These are phyloP conservation scores for Filobasidium floriforme DNA, from an alignment of 768 basidiomycete genomes.

Conservation along the genomic window DNA sequence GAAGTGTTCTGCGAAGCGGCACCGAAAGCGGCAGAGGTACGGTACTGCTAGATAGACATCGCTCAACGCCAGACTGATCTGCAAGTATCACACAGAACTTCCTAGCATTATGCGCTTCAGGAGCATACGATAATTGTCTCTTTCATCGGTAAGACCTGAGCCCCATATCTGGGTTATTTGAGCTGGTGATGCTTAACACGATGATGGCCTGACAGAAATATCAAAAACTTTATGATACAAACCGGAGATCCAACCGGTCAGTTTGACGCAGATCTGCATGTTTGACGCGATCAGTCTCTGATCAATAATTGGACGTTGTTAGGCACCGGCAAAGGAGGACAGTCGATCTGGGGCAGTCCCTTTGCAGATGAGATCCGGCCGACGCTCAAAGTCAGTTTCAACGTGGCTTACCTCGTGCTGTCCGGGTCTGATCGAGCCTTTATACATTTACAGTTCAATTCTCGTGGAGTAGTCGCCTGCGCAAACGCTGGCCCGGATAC, in stretches of 20 bases:
- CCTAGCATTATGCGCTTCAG: conserved; percentile 82
- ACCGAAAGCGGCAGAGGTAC: conserved; percentile 86
- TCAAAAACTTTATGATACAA: conserved; percentile 93
- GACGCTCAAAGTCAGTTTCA: conserved; percentile 69
- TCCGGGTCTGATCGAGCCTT: too few relatives aligned
- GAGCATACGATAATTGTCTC: conserved; percentile 71
- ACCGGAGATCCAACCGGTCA: conserved; percentile 43
- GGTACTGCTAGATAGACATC: not conserved
- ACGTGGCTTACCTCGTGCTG: conserved; percentile 17
- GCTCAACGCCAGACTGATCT: not conserved
- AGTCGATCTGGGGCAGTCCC: conserved; percentile 89
- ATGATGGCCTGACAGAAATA: conserved; percentile 54
- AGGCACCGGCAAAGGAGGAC: conserved; percentile 89
- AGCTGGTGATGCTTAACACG: not conserved
- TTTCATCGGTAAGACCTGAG: conserved; percentile 57
- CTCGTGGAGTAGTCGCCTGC: conserved; percentile 92
- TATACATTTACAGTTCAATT: conserved; percentile 64
- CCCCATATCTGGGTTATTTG: not conserved
- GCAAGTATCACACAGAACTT: conserved; percentile 62
- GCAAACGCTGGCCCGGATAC: conserved; percentile 61
- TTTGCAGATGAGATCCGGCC: conserved; percentile 88
- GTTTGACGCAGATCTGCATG: not conserved
- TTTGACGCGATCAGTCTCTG: conserved; percentile 2
- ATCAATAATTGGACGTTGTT: conserved; percentile 54
- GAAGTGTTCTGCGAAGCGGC: conserved; percentile 97